These are phyloP conservation scores for Luffa acutangula DNA, from an alignment of 306 rosid species.

Conservation along the genomic window DNA sequence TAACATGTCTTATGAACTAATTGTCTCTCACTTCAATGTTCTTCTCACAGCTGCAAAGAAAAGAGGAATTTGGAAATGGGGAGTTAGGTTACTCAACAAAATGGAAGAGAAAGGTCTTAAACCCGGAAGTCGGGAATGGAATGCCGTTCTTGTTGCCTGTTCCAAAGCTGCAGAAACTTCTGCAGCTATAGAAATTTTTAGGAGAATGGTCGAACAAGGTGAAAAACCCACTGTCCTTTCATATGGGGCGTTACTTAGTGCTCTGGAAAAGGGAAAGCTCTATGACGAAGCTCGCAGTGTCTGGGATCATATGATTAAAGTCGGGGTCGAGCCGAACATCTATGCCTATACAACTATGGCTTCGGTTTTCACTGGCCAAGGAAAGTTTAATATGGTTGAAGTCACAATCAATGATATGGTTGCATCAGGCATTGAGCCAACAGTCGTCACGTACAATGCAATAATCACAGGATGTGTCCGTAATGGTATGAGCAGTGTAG, in stretches of 20 bases:
- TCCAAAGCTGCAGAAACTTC: conserved; percentile 85
- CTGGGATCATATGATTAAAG: conserved; percentile 83
- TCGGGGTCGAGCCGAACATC: conserved; percentile 64
- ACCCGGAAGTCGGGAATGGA: conserved; percentile 84
- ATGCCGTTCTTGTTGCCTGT: conserved; percentile 87
- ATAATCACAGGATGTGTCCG: conserved; percentile 66
- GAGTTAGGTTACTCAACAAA: conserved; percentile 79
- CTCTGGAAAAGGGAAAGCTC: conserved; percentile 87
- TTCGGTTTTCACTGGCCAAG: conserved; percentile 72
- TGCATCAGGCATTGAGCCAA: conserved; percentile 51
- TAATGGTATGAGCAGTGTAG: conserved; percentile 51
- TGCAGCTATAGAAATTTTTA: conserved; percentile 64
- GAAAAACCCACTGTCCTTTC: conserved; percentile 80
- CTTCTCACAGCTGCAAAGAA: conserved; percentile 72
- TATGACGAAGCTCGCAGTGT: conserved; percentile 75
- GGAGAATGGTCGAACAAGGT: conserved; percentile 92
- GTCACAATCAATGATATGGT: conserved; percentile 58
- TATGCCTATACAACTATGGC: conserved; percentile 88
- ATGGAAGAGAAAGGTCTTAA: conserved; percentile 93
- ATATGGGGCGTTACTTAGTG: conserved; percentile 86
- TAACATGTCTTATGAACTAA: conserved; percentile 68
- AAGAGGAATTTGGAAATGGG: conserved; percentile 90
- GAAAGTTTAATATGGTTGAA: conserved; percentile 67
- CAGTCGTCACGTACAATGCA: conserved; percentile 80
- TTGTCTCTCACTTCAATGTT: conserved; percentile 66